Evolutionary conservation across 2,329 filamentous ascomycete genomes (phyloP).

Genomic region (Pseudonectria foliicola): DNA sequence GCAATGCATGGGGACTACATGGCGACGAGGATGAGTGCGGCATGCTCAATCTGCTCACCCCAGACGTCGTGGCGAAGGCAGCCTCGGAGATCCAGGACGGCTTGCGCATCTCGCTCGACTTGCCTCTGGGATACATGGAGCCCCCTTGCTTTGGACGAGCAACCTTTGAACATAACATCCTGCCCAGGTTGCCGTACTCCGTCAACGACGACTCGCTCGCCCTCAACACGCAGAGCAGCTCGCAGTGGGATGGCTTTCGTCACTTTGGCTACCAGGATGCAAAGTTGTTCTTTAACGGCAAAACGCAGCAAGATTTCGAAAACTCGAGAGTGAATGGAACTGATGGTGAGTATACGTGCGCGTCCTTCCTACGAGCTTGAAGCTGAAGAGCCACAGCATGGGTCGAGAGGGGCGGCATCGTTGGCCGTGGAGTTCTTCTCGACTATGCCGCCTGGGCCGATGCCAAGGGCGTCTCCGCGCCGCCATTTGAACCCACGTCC

Average conservation of each 20-base stretch:
- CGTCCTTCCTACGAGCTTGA: not conserved
- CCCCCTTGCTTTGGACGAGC: constrained; percentile 27
- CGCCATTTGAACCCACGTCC: constrained; percentile 31
- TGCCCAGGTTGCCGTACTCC: constrained; percentile 19
- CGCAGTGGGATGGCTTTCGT: constrained; percentile 33
- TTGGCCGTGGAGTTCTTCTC: constrained; percentile 43
- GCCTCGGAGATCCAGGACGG: constrained; percentile 25
- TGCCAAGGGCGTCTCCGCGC: constrained; percentile 26
- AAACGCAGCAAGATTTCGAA: constrained; percentile 37
- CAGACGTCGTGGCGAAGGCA: constrained; percentile 16
- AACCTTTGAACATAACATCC: constrained; percentile 23
- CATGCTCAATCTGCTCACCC: constrained; percentile 47
- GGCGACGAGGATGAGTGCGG: constrained; percentile 44
- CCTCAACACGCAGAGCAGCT: constrained; percentile 32
- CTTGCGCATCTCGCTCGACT: constrained; percentile 26
- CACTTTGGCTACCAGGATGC: constrained; percentile 33
- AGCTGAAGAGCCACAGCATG: constrained; percentile 9
- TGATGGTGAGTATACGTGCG: constrained; percentile 15
- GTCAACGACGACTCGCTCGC: constrained; percentile 28
- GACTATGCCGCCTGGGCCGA: constrained; percentile 45
- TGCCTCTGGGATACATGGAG: constrained; percentile 26
- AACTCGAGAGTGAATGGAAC: constrained; percentile 23
- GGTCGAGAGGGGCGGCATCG: constrained; percentile 35
- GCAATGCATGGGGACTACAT: constrained; percentile 52
- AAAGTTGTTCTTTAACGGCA: constrained; percentile 26